These are phyloP conservation scores for Coccomyxa sp. DNA, from an alignment of 139 green algal species.

Conservation along the genomic window DNA sequence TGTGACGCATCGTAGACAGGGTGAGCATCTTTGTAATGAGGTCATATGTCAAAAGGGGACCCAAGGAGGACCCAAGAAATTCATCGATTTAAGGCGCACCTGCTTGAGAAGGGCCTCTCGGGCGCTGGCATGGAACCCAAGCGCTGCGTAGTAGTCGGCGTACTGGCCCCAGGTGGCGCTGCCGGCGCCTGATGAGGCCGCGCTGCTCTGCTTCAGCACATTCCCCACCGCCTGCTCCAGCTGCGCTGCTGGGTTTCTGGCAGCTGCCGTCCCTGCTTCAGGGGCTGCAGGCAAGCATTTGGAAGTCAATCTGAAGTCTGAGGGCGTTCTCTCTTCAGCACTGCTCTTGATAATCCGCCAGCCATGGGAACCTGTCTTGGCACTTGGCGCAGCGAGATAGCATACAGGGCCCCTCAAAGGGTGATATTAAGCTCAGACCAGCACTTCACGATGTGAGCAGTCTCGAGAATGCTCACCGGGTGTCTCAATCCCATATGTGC, in stretches of 20 bases:
- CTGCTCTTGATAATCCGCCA: background rate
- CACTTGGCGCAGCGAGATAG: background rate
- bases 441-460: background rate
- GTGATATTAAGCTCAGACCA: background rate
- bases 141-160: constrained; percentile 38
- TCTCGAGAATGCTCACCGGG: background rate
- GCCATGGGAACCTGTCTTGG: background rate
- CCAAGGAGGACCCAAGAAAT: background rate
- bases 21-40: background rate
- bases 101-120: constrained; percentile 63
- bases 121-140: constrained; percentile 35
- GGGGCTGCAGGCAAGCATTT: background rate
- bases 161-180: constrained; percentile 44
- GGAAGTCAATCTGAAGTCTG: background rate
- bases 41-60: background rate
- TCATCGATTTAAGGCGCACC: constrained; percentile 25
- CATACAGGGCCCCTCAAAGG: background rate
- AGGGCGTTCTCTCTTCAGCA: background rate
- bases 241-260: background rate
- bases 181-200: constrained; percentile 6
- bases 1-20: too few relatives aligned
- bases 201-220: constrained; percentile 28
- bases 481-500: background rate
- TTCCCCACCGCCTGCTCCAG: constrained; percentile 9
- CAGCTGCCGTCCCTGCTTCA: background rate